These are phyloP conservation scores for Globisporangium lucens DNA, from an alignment of 352 stramenopile species.

Conservation along the genomic window DNA sequence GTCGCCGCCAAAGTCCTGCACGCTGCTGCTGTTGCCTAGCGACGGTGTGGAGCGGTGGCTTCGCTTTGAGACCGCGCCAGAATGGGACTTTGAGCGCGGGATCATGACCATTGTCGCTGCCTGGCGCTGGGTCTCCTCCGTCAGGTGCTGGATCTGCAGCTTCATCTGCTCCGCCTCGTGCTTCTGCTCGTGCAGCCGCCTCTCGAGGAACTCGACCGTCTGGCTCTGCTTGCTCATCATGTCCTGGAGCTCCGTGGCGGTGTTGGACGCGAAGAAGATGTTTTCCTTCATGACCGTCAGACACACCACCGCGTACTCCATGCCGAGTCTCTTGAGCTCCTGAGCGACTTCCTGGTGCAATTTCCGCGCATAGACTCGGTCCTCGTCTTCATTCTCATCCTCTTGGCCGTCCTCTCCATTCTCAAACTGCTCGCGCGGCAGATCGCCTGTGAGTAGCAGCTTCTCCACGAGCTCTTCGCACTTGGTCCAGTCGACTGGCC, in stretches of 20 bases:
- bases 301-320: slow-evolving; percentile 52
- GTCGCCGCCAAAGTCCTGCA: slow-evolving; percentile 21
- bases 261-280: slow-evolving; percentile 63
- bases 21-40: slow-evolving; percentile 12
- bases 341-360: slow-evolving; percentile 33
- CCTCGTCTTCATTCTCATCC: slow-evolving; percentile 12
- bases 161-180: slow-evolving; percentile 50
- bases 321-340: slow-evolving; percentile 40
- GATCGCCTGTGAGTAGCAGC: slow-evolving; percentile 41
- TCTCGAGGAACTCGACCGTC: slow-evolving; percentile 52
- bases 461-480: slow-evolving; percentile 62
- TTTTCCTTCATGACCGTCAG: slow-evolving; percentile 63
- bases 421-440: slow-evolving; percentile 32
- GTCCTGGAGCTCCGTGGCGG: slow-evolving; percentile 57
- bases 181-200: slow-evolving; percentile 57
- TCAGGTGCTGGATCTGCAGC: slow-evolving; percentile 37
- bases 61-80: slow-evolving; percentile 11
- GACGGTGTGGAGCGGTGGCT: not conserved
- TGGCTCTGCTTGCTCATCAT: slow-evolving; percentile 48
- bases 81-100: slow-evolving; percentile 31
- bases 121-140: not conserved
- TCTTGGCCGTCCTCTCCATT: not conserved
- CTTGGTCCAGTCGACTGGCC: slow-evolving; percentile 43
- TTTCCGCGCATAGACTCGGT: slow-evolving; percentile 18
- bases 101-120: slow-evolving; percentile 17